phyloP scores from a whole-genome alignment of 495 filamentous ascomycete genomes.

The Penicillium goetzii region DNA sequence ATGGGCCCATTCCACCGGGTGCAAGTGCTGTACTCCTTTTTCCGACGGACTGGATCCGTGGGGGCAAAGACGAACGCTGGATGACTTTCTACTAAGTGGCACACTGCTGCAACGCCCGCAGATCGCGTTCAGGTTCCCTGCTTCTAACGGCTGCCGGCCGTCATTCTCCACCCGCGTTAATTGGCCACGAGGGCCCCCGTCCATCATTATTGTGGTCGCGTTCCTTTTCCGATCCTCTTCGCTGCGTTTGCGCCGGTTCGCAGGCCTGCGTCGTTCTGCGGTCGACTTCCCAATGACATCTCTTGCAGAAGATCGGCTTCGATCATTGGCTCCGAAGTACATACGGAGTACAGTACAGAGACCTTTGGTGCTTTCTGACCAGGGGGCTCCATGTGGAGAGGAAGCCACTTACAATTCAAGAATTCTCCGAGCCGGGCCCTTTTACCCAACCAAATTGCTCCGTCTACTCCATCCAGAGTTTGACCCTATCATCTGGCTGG shows the following conservation, averaged over 20 bases:
- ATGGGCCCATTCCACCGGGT: background rate
- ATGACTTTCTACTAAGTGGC: background rate
- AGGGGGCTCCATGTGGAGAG: background rate
- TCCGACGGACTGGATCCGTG: constrained; percentile 5
- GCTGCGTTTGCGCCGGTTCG: background rate
- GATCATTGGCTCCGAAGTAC: background rate
- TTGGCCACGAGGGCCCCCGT: constrained; percentile 6
- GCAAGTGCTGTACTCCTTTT: background rate
- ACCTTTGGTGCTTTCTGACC: background rate
- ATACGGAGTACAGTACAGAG: background rate
- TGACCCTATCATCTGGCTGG: background rate
- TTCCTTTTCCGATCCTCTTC: background rate
- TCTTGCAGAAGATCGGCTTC: background rate
- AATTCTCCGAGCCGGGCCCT: background rate
- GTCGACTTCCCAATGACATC: background rate
- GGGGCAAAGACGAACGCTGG: constrained; percentile 3
- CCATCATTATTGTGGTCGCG: background rate
- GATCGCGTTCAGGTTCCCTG: constrained; percentile 4
- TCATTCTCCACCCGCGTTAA: background rate
- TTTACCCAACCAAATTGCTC: background rate
- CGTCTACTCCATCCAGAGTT: background rate
- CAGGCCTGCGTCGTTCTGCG: background rate
- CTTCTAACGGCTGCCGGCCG: constrained; percentile 11
- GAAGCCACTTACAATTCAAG: background rate
- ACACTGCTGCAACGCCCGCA: constrained; percentile 7